Percentiles rank a stretch among this genome's conserved stretches.
These are phyloP conservation scores for Fraxinus ornus DNA, from an alignment of 305 asterid species.

Conservation along the genomic window DNA sequence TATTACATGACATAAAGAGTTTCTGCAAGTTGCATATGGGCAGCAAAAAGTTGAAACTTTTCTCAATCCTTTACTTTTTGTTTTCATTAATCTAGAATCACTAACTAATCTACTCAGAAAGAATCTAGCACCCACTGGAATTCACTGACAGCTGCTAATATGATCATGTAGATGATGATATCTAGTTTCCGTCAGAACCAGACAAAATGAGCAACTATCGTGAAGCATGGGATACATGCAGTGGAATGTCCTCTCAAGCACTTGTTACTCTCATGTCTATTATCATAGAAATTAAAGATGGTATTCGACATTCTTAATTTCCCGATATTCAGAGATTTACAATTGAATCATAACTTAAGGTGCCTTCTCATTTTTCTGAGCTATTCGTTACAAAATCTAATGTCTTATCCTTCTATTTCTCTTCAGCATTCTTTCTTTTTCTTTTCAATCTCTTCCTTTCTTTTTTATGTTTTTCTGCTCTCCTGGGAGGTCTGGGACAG, in stretches of 20 bases:
- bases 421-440: not conserved
- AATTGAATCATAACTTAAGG: not conserved
- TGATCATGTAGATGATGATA: not conserved
- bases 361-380: not conserved
- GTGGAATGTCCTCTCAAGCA: not conserved
- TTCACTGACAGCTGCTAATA: not conserved
- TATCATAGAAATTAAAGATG: not conserved
- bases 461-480: not conserved
- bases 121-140: not conserved
- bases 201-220: slow-evolving; percentile 2
- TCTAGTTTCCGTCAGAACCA: not conserved
- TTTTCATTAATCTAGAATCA: not conserved
- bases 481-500: not conserved
- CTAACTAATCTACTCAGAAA: not conserved
- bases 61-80: not conserved
- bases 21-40: not conserved
- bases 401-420: not conserved
- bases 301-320: not conserved
- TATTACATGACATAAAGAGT: not conserved
- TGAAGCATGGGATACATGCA: not conserved
- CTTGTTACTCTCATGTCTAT: not conserved
- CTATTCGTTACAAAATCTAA: not conserved
- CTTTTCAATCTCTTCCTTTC: not conserved
- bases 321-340: not conserved
- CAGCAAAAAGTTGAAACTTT: not conserved